Percentiles rank a stretch among this genome's conserved stretches.
These are phyloP conservation scores for Moesziomyces sp. DNA, from an alignment of 1,284 basidiomycete genomes.

Conservation along the genomic window DNA sequence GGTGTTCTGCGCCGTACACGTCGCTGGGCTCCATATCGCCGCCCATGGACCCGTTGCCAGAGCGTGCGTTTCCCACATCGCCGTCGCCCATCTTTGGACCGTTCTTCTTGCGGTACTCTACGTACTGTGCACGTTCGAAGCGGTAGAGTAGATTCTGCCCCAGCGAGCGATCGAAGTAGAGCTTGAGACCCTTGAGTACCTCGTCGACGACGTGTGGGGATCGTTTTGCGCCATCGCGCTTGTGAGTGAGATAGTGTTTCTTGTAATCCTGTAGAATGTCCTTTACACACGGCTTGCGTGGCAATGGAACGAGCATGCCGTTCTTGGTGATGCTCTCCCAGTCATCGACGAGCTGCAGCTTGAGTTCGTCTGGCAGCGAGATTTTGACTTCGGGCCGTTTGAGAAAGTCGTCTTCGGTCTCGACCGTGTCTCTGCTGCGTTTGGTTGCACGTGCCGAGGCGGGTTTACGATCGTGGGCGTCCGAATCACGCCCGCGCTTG, in stretches of 20 bases:
- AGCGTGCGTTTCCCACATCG: slow-evolving; percentile 66
- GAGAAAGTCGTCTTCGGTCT: slow-evolving; percentile 71
- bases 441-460: slow-evolving; percentile 22
- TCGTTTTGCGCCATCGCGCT: slow-evolving; percentile 4
- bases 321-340: slow-evolving; percentile 98
- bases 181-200: slow-evolving; percentile 85
- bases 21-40: slow-evolving; percentile 80
- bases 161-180: slow-evolving; percentile 92
- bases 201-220: slow-evolving; percentile 76
- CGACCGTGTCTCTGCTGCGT: slow-evolving; percentile 41
- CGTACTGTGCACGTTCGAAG: slow-evolving; percentile 92
- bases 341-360: slow-evolving; percentile 91
- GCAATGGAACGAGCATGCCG: slow-evolving; percentile 83
- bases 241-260: slow-evolving; percentile 38
- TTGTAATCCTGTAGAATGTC: slow-evolving; percentile 82
- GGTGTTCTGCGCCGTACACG: slow-evolving; percentile 93
- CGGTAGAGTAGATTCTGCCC: slow-evolving; percentile 92
- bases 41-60: slow-evolving; percentile 62
- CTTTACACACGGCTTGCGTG: slow-evolving; percentile 82
- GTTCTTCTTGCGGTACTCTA: slow-evolving; percentile 80
- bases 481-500: slow-evolving; percentile 15
- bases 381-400: slow-evolving; percentile 91
- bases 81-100: slow-evolving; percentile 70
- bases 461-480: slow-evolving; percentile 14
- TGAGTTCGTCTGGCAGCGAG: slow-evolving; percentile 86